Conservation (phyloP, 768 basidiomycete species). For the Chalciporus chontae region DNA sequence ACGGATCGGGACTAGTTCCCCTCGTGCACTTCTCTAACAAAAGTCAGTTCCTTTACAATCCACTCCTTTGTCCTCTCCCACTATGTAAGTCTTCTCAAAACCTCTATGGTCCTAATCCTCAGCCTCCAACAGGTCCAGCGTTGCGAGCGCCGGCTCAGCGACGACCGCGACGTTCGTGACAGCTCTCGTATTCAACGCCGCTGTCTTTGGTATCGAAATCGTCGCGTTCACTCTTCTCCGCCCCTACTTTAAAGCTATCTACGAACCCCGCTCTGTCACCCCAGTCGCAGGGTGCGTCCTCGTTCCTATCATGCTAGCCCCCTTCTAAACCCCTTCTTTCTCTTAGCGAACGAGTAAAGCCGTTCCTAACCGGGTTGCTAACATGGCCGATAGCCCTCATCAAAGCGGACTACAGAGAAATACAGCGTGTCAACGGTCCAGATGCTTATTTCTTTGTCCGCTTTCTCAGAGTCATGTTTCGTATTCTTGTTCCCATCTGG, state of each 20-base stretch:
- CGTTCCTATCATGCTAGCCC: not conserved
- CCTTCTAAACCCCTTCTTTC: not conserved
- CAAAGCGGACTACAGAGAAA: constrained; percentile 56
- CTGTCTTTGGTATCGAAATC: constrained; percentile 70
- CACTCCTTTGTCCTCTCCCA: constrained; percentile 14
- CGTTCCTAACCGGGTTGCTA: constrained; percentile 49
- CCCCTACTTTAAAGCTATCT: constrained; percentile 83
- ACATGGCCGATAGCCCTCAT: constrained; percentile 67
- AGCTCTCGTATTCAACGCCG: constrained; percentile 78
- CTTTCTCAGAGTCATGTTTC: constrained; percentile 80
- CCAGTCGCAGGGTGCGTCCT: constrained; percentile 40
- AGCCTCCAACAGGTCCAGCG: constrained; percentile 34
- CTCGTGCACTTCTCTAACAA: not conserved
- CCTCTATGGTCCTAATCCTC: not conserved
- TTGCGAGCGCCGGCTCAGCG: constrained; percentile 46
- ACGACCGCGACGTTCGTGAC: constrained; percentile 80
- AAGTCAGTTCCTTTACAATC: constrained; percentile 7
- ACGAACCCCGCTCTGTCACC: constrained; percentile 80
- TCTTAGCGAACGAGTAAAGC: constrained; percentile 52
- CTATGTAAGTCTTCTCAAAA: constrained; percentile 17
- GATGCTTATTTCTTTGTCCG: constrained; percentile 95
- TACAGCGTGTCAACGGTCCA: constrained; percentile 69
- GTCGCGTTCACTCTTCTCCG: constrained; percentile 77
- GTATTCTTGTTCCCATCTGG: constrained; percentile 89
- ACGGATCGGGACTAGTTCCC: not conserved